phyloP scores from a whole-genome alignment of 495 filamentous ascomycete species.

The Penicilliopsis zonata region DNA sequence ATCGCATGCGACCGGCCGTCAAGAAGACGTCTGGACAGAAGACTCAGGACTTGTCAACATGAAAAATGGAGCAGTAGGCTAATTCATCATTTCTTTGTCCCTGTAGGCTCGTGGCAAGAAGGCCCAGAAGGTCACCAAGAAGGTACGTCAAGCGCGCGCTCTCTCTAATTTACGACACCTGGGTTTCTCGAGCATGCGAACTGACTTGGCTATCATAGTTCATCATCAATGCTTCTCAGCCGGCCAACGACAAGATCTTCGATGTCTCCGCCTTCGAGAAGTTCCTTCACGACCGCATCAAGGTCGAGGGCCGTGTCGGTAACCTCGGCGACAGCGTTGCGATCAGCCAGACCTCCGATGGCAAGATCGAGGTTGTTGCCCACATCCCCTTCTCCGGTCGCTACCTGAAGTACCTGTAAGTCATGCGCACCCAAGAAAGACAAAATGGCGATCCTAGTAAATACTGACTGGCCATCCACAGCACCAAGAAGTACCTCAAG shows the following conservation, averaged over 20 bases:
- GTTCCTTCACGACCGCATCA: conserved; percentile 98
- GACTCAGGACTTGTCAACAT: conserved; percentile 31
- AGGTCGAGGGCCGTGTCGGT: conserved; percentile 94
- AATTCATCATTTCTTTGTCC: conserved; percentile 7
- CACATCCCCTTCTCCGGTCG: conserved; percentile 97
- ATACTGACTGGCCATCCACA: no score
- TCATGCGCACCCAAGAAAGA: conserved; percentile 10
- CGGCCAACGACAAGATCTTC: conserved; percentile 99
- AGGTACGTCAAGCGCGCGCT: conserved; percentile 29
- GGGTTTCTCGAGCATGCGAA: conserved; percentile 1
- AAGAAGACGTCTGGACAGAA: not conserved
- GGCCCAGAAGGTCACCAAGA: conserved; percentile 58
- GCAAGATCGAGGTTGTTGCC: conserved; percentile 94
- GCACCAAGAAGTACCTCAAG: conserved; percentile 99
- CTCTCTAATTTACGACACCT: conserved; percentile 2
- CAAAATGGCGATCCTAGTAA: no score
- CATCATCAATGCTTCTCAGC: conserved; percentile 97
- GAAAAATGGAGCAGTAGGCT: conserved; percentile 40
- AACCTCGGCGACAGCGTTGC: conserved; percentile 91
- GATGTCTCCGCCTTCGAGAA: conserved; percentile 97
- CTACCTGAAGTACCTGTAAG: conserved; percentile 99
- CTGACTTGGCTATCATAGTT: conserved; percentile 42
- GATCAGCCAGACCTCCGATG: conserved; percentile 83
- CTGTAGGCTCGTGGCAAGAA: conserved; percentile 43
- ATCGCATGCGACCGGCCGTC: not conserved